Evolutionary conservation across 129 eudicot species (phyloP), one percentile per base, ranked within the genome.

Genomic region (Artemisia argyi): DNA sequence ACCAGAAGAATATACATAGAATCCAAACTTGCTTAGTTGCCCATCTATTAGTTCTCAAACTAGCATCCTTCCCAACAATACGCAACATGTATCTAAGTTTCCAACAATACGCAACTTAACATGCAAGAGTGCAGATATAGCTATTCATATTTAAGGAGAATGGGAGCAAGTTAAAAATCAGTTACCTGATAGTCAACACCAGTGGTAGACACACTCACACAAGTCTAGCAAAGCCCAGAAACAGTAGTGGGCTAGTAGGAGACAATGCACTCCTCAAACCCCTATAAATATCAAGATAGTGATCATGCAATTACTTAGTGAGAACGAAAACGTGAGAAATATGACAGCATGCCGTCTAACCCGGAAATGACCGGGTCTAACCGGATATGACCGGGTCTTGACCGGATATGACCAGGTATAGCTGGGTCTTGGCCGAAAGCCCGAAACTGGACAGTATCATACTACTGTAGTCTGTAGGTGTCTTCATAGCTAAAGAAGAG

Each of bases 161-260:
- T 28, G 32, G 32, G 32, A 28, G 32, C 32, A 28, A 28, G 5
- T 28, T 28, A 52, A 17, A n/a, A 28, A 72, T 62, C 42, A 75
- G 20, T 74, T 56, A 94, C 97, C 93, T 94, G 99, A 86, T 94
- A 94, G 76, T 94, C 87, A 16, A 88, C 94, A 64, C 98, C 87
- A 69, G 89, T 22, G n/a, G 97, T 94, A 68, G 63, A 82, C 60
- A 88, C n/a, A n/a, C n/a, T n/a, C n/a, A n/a, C n/a, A n/a, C 65
- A 72, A 94, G 88, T 64, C 98, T 91, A 83, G 89, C 96, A 66
- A 94, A 84, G 35, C 99, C 99, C 19, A 94, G 73, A 61, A 90
- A 69, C 39, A 90, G 83, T 52, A 88, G 71, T n/a, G 97, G 97
- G 77, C 91, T 84, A 72, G 85, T 81, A 28, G 96, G 88, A 53